These are phyloP conservation scores for Penicillium tannophilum DNA, from an alignment of 495 filamentous ascomycete genomes.

Conservation along the genomic window DNA sequence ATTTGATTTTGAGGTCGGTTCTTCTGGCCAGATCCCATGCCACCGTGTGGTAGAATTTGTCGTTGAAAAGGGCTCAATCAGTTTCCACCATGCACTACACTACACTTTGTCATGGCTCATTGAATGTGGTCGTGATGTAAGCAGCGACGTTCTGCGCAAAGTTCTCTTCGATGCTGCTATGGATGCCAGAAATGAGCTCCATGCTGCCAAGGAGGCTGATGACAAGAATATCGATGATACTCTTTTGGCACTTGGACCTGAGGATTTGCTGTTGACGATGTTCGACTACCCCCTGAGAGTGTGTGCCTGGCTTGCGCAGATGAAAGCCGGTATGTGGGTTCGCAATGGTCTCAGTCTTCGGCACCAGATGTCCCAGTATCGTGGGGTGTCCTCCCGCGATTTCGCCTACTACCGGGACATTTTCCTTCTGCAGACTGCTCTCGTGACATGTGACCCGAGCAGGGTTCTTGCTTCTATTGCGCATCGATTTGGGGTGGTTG, in stretches of 20 bases:
- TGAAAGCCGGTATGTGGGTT: slow-evolving; percentile 98
- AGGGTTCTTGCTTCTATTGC: slow-evolving; percentile 86
- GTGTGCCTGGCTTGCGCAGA: slow-evolving; percentile 95
- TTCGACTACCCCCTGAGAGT: slow-evolving; percentile 94
- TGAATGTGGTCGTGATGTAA: slow-evolving; percentile 81
- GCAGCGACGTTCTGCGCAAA: slow-evolving; percentile 60
- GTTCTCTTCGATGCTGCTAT: slow-evolving; percentile 62
- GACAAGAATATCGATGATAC: slow-evolving; percentile 19
- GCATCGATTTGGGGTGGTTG: slow-evolving; percentile 84
- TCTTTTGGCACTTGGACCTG: slow-evolving; percentile 43
- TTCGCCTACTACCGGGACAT: slow-evolving; percentile 94
- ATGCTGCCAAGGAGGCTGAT: slow-evolving; percentile 16
- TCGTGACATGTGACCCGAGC: slow-evolving; percentile 83
- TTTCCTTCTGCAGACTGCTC: slow-evolving; percentile 85
- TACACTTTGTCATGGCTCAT: slow-evolving; percentile 98
- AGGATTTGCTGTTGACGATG: slow-evolving; percentile 81
- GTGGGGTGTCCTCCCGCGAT: slow-evolving; percentile 82
- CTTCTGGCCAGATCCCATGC: slow-evolving; percentile 38
- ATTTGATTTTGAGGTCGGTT: slow-evolving; percentile 75
- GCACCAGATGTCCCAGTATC: slow-evolving; percentile 91
- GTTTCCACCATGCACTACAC: slow-evolving; percentile 96
- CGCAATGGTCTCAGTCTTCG: slow-evolving; percentile 93
- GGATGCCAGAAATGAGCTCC: slow-evolving; percentile 35
- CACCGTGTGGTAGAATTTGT: slow-evolving; percentile 79
- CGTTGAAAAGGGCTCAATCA: slow-evolving; percentile 86